A percentile compares a stretch with the other conserved stretches of the same genome.
Conservation (phyloP, 1,284 basidiomycete species). For the Ganoderma lucidum region DNA sequence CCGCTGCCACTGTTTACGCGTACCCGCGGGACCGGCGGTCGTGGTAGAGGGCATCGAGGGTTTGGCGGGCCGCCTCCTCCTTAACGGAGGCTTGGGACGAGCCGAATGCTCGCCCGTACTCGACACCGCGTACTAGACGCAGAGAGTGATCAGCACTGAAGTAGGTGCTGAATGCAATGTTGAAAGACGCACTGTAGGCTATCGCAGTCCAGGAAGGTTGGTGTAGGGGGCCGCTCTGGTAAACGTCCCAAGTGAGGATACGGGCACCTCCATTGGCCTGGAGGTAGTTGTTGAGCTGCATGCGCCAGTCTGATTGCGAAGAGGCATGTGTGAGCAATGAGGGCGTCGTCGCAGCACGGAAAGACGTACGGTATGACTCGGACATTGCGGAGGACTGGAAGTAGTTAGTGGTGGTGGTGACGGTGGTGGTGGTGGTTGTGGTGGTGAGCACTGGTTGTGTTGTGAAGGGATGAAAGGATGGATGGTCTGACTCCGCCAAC, state of each 20-base stretch:
- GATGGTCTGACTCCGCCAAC: slow-evolving; percentile 22
- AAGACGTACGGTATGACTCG: slow-evolving; percentile 33
- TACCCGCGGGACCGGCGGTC: slow-evolving; percentile 30
- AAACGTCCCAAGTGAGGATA: slow-evolving; percentile 39
- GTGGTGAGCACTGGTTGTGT: neutral
- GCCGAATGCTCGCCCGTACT: slow-evolving; percentile 37
- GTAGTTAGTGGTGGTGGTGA: slow-evolving; percentile 4
- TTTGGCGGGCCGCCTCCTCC: slow-evolving; percentile 43
- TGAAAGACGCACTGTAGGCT: slow-evolving; percentile 38
- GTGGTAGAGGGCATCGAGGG: slow-evolving; percentile 35
- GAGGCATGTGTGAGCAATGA: neutral
- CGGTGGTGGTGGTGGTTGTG: slow-evolving; percentile 1
- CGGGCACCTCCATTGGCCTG: slow-evolving; percentile 41
- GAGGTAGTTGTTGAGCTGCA: slow-evolving; percentile 47
- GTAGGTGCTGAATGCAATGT: neutral
- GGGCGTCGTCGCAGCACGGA: neutral
- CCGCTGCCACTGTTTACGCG: slow-evolving; percentile 8
- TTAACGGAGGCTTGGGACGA: slow-evolving; percentile 38
- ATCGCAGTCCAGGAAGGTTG: slow-evolving; percentile 42
- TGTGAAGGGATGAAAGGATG: slow-evolving; percentile 14
- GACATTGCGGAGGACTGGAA: slow-evolving; percentile 27
- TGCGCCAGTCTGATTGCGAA: slow-evolving; percentile 41
- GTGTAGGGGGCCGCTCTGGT: slow-evolving; percentile 40
- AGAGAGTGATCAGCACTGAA: neutral
- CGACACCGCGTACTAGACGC: slow-evolving; percentile 38